Evolutionary conservation across 2,329 filamentous ascomycete genomes (phyloP), one percentile per base, ranked within the genome.

Genomic region (Pestalotiopsis sp.): DNA sequence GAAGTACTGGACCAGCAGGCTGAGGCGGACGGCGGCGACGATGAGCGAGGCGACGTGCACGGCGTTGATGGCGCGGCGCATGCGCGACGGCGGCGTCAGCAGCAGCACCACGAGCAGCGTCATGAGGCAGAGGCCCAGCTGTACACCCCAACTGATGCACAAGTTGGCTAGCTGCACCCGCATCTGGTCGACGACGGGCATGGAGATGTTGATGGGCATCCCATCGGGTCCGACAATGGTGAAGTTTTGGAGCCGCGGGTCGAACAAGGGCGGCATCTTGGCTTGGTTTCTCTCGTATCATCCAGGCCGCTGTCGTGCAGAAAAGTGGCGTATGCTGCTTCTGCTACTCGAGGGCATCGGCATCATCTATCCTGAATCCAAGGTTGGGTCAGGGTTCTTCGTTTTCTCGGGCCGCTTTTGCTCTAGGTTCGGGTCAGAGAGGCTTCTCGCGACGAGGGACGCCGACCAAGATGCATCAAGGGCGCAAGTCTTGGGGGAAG

Each of bases 91-190:
- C 23, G 88, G 88, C 0, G 92, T 94, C 78, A 95, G 85, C 69
- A 91, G 75, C 12, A 94, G 80, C 2, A 95, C 82, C 38, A 92
- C 84, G 58, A 91, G 73, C 20, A 95, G 82, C 75, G 94, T 87
- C 70, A 91, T 80, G 68, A 91, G 72, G 61, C 87, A 89, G 27
- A 91, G 89, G 38, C 93, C 93, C 65, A 94, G 84, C 77, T 95
- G 92, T 20, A 86, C 81, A 66, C 88, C 90, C 77, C 91, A 93
- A 80, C 90, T 91, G 83, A 93, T 89, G 76, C 76, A 77, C 31
- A 81, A 77, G 73, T 77, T 80, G 71, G 73, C 74, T 2, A 76
- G 71, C 3, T 72, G 72, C 17, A 75, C 67, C 12, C 75, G 72
- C 61, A 74, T 74, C 4, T 70, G 70, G 57, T 76, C 72, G 68